Evolutionary conservation across 495 filamentous ascomycete species (phyloP), one percentile per base, ranked within the genome.

Genomic region (Stereocaulon alpinum): DNA sequence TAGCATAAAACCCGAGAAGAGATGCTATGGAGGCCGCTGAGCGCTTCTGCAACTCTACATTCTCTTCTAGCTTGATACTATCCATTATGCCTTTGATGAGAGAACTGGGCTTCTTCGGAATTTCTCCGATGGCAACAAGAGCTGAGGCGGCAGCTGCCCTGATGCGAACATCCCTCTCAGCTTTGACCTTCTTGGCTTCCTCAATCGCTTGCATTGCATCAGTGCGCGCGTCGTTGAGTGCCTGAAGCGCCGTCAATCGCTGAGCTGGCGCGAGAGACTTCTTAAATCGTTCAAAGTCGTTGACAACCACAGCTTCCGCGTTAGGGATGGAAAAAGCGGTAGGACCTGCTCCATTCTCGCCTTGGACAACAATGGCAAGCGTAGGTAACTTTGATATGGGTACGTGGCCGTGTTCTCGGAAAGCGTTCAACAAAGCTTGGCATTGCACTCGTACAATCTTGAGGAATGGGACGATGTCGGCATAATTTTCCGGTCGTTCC

Each of bases 21-120:
- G 80, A 75, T 6, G 89, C 87, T 37, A 96, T 83, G 17, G 90
- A 88, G 7, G 77, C 79, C 9, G 91, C 89, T 27, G 94, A 96
- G 30, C 92, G 88, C 63, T 83, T 82, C 68, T 98, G 93, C 41
- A 98, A 77, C 63, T 95, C 89, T 40, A 86, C 68, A 64, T 92
- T 96, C 66, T 97, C 92, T 71, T 98, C 93, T 34, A 82, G 81
- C 74, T 97, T 97, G 69, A 97, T 82, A 68, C 91, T 96, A 65
- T 98, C 93, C 92, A 97, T 98, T 71, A 96, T 87, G 20, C 83
- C 86, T 72, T 95, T 95, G 73, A 98, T 96, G 18, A 95, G 83
- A 40, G 82, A 78, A 55, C 85, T 86, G 15, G 93, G 88, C 67
- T 93, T 96, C 78, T 95, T 96, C 4, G 94, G 91, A 4, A 94